Evolutionary conservation across 2,329 filamentous ascomycete genomes (phyloP).

Genomic region (Davidsoniella virescens): DNA sequence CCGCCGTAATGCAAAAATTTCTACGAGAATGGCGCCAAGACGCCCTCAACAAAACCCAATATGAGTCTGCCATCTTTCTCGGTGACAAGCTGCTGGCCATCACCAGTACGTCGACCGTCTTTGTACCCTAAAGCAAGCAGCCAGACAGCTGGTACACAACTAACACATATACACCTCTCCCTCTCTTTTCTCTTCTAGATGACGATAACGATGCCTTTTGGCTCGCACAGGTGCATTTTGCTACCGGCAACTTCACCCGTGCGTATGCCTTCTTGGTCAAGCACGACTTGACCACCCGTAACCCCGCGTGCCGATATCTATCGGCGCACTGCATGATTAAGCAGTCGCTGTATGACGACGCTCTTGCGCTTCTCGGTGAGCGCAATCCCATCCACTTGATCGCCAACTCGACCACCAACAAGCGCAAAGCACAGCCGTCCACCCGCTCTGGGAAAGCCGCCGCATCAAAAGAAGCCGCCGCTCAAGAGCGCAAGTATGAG

Average conservation of each 20-base stretch:
- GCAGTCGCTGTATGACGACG: constrained; percentile 78
- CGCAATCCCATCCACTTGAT: constrained; percentile 87
- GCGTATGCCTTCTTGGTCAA: constrained; percentile 74
- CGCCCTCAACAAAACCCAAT: constrained; percentile 87
- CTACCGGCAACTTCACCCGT: constrained; percentile 83
- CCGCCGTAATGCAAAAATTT: constrained; percentile 66
- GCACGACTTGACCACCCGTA: constrained; percentile 66
- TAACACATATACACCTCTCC: not conserved
- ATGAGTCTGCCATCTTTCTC: constrained; percentile 91
- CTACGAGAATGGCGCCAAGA: constrained; percentile 90
- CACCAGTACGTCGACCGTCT: constrained; percentile 50
- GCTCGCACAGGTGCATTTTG: constrained; percentile 96
- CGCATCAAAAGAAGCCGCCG: constrained; percentile 4
- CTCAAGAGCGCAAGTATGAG: constrained; percentile 55
- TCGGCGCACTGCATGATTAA: constrained; percentile 90
- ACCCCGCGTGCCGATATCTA: constrained; percentile 78
- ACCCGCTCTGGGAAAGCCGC: constrained; percentile 26
- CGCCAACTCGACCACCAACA: constrained; percentile 37
- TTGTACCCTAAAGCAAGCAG: not conserved
- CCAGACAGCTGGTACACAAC: too few relatives aligned
- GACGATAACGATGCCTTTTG: constrained; percentile 91
- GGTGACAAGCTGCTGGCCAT: constrained; percentile 92
- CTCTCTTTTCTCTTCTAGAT: constrained; percentile 34
- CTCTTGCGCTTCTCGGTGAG: constrained; percentile 71
- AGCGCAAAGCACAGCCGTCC: constrained; percentile 42